Percentiles rank a stretch among this genome's conserved stretches.
Conservation (phyloP, 1,284 basidiomycete genomes). For the Tetrapyrgos nigripes region DNA sequence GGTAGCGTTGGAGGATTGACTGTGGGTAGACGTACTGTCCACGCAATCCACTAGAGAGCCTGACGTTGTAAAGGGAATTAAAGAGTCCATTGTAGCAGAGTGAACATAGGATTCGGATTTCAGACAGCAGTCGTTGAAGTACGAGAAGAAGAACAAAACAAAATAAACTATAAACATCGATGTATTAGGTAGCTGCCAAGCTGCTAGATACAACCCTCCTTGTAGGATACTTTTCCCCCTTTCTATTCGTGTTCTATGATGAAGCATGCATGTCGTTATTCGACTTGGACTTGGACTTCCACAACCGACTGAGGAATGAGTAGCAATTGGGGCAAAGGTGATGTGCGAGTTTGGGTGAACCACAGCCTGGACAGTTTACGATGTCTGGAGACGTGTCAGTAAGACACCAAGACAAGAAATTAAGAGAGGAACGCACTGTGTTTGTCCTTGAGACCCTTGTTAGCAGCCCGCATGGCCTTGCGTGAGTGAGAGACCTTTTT, state of each 20-base stretch:
- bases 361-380: conserved; percentile 93
- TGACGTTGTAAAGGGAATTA: conserved; percentile 96
- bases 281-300: conserved; percentile 52
- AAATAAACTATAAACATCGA: neutral
- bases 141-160: neutral
- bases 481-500: conserved; percentile 93
- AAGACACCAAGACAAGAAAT: neutral
- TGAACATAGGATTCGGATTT: neutral
- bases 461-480: conserved; percentile 94
- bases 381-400: conserved; percentile 66
- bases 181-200: no score
- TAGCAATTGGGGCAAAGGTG: conserved; percentile 90
- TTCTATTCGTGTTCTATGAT: conserved; percentile 6
- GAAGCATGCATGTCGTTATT: conserved; percentile 12
- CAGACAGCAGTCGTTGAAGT: neutral
- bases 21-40: conserved; percentile 90
- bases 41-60: conserved; percentile 97
- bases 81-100: conserved; percentile 77
- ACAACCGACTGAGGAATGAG: conserved; percentile 73
- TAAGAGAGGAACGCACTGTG: conserved; percentile 66
- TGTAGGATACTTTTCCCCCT: neutral
- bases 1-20: conserved; percentile 40
- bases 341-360: conserved; percentile 87
- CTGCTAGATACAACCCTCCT: neutral
- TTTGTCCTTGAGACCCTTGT: conserved; percentile 96